phyloP scores from a whole-genome alignment of 2,329 filamentous ascomycete species.

The Aspergillus fumigatus region DNA sequence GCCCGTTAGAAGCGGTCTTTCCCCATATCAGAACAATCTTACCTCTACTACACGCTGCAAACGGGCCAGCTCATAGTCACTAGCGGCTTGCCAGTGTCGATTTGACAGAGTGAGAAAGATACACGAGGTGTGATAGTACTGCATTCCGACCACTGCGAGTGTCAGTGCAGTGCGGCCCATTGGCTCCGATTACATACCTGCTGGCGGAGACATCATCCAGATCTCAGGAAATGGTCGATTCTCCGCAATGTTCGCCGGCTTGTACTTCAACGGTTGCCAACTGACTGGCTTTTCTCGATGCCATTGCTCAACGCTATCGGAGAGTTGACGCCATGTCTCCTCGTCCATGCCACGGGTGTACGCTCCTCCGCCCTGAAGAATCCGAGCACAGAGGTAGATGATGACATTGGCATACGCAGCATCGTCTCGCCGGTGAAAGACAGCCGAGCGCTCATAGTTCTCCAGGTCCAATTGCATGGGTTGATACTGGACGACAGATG shows the following conservation, averaged over 20 bases:
- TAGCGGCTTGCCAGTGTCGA: conserved; percentile 15
- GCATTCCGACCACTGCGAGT: conserved; percentile 31
- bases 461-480: conserved; percentile 35
- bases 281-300: conserved; percentile 24
- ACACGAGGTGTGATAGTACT: conserved; percentile 35
- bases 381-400: conserved; percentile 37
- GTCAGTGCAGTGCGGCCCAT: neutral
- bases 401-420: conserved; percentile 36
- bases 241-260: conserved; percentile 17
- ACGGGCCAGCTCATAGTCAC: conserved; percentile 25
- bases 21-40: neutral
- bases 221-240: conserved; percentile 31
- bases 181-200: conserved; percentile 18
- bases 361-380: conserved; percentile 28
- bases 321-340: conserved; percentile 20
- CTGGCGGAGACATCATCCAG: conserved; percentile 34
- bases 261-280: conserved; percentile 32
- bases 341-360: conserved; percentile 18
- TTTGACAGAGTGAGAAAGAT: conserved; percentile 29
- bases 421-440: conserved; percentile 36
- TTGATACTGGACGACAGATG: conserved; percentile 34
- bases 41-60: conserved; percentile 27
- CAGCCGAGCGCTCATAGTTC: conserved; percentile 36
- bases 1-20: neutral
- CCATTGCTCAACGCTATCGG: conserved; percentile 27